Base-by-base conservation (phyloP, 805 yeast genomes). In the Scheffersomyces lignosus region DNA sequence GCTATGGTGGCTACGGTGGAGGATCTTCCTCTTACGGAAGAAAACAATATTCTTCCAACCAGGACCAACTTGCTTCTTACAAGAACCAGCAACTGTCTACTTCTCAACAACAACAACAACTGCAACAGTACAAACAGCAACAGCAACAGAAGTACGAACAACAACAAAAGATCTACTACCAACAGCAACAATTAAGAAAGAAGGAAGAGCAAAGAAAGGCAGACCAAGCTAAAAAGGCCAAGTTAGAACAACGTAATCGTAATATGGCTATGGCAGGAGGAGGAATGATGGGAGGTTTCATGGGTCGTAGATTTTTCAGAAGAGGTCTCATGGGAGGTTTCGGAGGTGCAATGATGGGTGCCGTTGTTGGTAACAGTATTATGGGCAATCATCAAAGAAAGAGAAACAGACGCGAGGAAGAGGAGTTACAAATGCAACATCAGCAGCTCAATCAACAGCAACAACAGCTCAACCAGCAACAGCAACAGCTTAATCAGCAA, bases 301-400 rank as follows among this genome's bases (percentile, higher is more conserved):
- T 20, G 24, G 10, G 7, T 7, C 24, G 10, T 7, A 20, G 24
- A 20, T 7, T 20, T 7, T 20, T 20, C 24, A 20, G 24, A 20
- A 20, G 24, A 20, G 24, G 9, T 10, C 7, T 20, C 9, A 7
- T 20, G 9, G 10, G 9, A 20, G 7, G 9, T 7, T 20, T 20
- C 24, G 10, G 9, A 20, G 7, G 9, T 7, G 10, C 10, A 10
- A 20, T 20, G 24, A 20, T 20, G 15, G 75, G 77, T 33, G 71
- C 71, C 33, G 56, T 74, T 38, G 68, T 66, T 20, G 83, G 83
- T 56, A 81, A 77, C 28, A 41, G 78, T 41, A 73, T 20, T 10
- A 20, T 20, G 24, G 24, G 24, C 10, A 20, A 10, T 10, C 7
- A 10, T 10, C 10, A 10, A 10, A 20, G 24, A 20, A 20, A 10